Evolutionary conservation across 257 asterid species (phyloP).

Genomic region (Buddleja alternifolia): DNA sequence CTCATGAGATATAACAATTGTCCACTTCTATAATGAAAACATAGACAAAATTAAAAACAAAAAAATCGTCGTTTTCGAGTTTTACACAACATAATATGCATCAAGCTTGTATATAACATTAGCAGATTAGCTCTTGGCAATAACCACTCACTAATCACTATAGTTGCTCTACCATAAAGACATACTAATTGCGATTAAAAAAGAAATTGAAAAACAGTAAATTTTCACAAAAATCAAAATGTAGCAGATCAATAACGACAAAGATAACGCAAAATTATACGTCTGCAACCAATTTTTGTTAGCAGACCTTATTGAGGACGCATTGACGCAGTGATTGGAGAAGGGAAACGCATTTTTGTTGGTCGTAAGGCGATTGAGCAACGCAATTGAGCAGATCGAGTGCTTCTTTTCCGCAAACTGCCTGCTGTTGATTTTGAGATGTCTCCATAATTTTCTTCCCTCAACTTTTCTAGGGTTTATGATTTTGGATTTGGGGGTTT

Average conservation of each 20-base stretch:
- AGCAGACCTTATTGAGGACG: slow-evolving; percentile 72
- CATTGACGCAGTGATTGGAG: slow-evolving; percentile 78
- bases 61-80: not conserved
- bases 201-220: too few relatives aligned
- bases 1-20: not conserved
- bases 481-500: not conserved
- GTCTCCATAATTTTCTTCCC: too few relatives aligned
- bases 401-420: slow-evolving; percentile 36
- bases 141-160: not conserved
- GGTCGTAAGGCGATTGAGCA: slow-evolving; percentile 64
- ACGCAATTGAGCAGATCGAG: slow-evolving; percentile 82
- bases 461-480: not conserved
- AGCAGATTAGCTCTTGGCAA: not conserved
- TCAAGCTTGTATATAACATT: not conserved
- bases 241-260: too few relatives aligned
- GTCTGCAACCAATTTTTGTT: too few relatives aligned
- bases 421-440: not conserved
- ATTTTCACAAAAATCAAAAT: too few relatives aligned
- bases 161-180: too few relatives aligned
- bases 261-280: too few relatives aligned
- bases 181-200: too few relatives aligned
- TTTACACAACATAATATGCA: not conserved
- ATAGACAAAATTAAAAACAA: not conserved
- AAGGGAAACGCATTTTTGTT: slow-evolving; percentile 63
- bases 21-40: not conserved